Percentiles rank a stretch among this genome's conserved stretches.
Conservation (phyloP, 371 early-diverging fungal genomes). For the Mycotypha africana region DNA sequence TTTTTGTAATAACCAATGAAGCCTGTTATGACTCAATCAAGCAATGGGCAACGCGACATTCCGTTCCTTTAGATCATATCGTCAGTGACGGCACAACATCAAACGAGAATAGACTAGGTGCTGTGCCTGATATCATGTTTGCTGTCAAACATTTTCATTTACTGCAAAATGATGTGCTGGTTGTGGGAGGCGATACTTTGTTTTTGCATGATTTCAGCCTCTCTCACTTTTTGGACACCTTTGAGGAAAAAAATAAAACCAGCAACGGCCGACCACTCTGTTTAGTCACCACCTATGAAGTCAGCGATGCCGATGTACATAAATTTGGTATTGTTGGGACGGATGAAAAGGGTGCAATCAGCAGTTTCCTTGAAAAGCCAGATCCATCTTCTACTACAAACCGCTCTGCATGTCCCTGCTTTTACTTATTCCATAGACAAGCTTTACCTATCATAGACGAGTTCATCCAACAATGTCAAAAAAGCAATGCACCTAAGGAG, state of each 20-base stretch:
- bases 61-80: constrained; percentile 36
- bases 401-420: constrained; percentile 59
- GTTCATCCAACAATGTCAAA: constrained; percentile 39
- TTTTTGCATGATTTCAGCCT: constrained; percentile 51
- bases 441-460: constrained; percentile 26
- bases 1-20: constrained; percentile 45
- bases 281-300: constrained; percentile 44
- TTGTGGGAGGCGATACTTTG: constrained; percentile 56
- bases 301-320: constrained; percentile 33
- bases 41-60: constrained; percentile 39
- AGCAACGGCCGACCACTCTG: no score
- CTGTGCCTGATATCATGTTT: constrained; percentile 50
- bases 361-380: constrained; percentile 55
- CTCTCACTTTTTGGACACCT: constrained; percentile 11
- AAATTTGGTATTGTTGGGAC: constrained; percentile 57
- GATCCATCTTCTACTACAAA: constrained; percentile 33
- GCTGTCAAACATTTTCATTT: constrained; percentile 39
- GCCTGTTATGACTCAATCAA: constrained; percentile 35
- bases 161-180: constrained; percentile 30
- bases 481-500: constrained; percentile 26
- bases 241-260: constrained; percentile 7
- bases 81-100: constrained; percentile 47
- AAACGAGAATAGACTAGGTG: constrained; percentile 54
- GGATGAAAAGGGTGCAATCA: constrained; percentile 24
- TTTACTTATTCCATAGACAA: constrained; percentile 38